Conservation (phyloP, 768 basidiomycete genomes). For the Tricholoma flavovirens region DNA sequence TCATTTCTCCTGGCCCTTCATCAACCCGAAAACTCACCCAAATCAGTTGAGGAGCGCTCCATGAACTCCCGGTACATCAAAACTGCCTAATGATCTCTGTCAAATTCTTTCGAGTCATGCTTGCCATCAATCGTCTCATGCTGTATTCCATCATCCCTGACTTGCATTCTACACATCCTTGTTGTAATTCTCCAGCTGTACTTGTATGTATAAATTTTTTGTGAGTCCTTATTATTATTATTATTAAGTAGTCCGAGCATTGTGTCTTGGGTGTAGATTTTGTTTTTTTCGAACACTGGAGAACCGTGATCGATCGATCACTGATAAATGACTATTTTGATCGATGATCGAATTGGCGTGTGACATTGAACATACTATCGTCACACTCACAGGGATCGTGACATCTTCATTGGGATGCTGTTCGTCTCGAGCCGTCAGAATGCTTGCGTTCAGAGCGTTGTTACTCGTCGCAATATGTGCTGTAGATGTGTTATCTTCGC, state of each 20-base stretch:
- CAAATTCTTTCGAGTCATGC: slow-evolving; percentile 6
- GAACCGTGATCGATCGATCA: background rate
- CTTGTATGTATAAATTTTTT: slow-evolving; percentile 13
- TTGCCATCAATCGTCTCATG: slow-evolving; percentile 4
- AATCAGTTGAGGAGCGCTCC: slow-evolving; percentile 28
- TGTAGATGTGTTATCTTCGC: slow-evolving; percentile 27
- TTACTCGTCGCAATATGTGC: slow-evolving; percentile 19
- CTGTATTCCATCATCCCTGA: slow-evolving; percentile 12
- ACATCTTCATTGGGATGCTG: background rate
- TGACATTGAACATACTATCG: no score
- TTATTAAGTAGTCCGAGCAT: slow-evolving; percentile 1
- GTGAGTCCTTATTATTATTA: slow-evolving; percentile 7
- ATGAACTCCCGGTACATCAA: slow-evolving; percentile 32
- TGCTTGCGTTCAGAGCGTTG: slow-evolving; percentile 13
- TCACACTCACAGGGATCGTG: background rate
- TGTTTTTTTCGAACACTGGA: background rate
- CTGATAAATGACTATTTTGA: background rate
- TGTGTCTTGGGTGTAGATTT: background rate
- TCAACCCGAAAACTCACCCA: slow-evolving; percentile 24
- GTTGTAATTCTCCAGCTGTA: slow-evolving; percentile 13
- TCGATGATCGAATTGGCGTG: background rate
- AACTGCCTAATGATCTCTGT: slow-evolving; percentile 31
- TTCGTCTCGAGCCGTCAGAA: background rate
- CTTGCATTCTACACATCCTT: slow-evolving; percentile 10
- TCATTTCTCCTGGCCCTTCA: slow-evolving; percentile 64